A percentile compares a stretch with the other conserved stretches of the same genome.
These are phyloP conservation scores for Phytophthora nicotianae DNA, from an alignment of 352 stramenopile species.

Conservation along the genomic window DNA sequence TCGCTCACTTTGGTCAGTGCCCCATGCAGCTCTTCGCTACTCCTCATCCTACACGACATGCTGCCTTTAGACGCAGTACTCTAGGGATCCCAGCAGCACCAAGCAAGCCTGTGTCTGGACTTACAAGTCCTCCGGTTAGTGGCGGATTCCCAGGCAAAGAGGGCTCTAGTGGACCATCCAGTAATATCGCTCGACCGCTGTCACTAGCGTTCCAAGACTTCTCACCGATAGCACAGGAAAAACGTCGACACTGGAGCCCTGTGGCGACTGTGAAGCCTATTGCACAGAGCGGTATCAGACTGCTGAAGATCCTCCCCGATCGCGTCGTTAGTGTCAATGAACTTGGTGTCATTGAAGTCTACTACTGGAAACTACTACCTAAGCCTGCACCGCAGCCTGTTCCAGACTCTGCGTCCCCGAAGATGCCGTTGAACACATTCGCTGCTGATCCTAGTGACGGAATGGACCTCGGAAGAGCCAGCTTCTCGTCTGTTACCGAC, in stretches of 20 bases:
- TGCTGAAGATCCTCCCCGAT: slow-evolving; percentile 79
- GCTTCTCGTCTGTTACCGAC: slow-evolving; percentile 20
- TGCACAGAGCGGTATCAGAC: slow-evolving; percentile 52
- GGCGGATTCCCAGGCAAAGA: not conserved
- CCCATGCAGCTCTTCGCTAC: slow-evolving; percentile 94
- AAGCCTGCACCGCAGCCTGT: slow-evolving; percentile 45
- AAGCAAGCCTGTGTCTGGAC: slow-evolving; percentile 20
- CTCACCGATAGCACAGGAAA: slow-evolving; percentile 56
- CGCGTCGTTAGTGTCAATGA: slow-evolving; percentile 84
- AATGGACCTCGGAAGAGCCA: slow-evolving; percentile 14
- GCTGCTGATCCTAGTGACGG: slow-evolving; percentile 14
- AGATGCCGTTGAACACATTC: slow-evolving; percentile 22
- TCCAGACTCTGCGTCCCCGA: slow-evolving; percentile 15
- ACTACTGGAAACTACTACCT: slow-evolving; percentile 81
- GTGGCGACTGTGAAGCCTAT: slow-evolving; percentile 67
- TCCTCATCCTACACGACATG: slow-evolving; percentile 72
- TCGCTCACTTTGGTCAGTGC: slow-evolving; percentile 99
- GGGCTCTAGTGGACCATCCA: slow-evolving; percentile 8
- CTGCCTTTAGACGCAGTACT: slow-evolving; percentile 33
- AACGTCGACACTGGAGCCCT: slow-evolving; percentile 62
- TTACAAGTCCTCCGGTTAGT: slow-evolving; percentile 17
- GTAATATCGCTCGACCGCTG: slow-evolving; percentile 53
- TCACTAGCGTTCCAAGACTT: slow-evolving; percentile 72
- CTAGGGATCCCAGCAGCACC: slow-evolving; percentile 11
- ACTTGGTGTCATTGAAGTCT: slow-evolving; percentile 84